Conservation (phyloP, 495 filamentous ascomycete species). For the Talaromyces ruber region DNA sequence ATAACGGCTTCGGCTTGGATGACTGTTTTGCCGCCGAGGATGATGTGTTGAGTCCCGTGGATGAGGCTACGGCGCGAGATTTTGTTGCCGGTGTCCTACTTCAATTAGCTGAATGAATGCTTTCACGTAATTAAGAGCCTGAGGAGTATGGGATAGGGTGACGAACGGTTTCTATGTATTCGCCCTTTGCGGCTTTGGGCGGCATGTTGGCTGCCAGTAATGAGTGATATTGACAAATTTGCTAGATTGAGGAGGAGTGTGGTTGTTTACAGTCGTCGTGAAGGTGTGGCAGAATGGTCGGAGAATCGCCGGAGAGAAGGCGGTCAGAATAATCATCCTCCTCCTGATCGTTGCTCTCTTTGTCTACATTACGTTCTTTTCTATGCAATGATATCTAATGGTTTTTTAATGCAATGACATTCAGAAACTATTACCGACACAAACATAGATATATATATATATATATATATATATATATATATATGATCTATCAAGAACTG, state of each 20-base stretch:
- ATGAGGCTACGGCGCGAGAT: constrained; percentile 85
- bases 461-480: too few species aligned
- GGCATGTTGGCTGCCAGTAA: constrained; percentile 44
- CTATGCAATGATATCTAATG: too few species aligned
- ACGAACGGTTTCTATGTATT: constrained; percentile 93
- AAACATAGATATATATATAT: too few species aligned
- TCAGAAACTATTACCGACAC: too few species aligned
- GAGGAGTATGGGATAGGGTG: background rate
- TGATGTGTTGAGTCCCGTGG: constrained; percentile 93
- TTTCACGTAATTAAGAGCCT: background rate
- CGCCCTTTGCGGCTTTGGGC: constrained; percentile 67
- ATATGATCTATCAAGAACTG: background rate
- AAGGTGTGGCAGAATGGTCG: background rate
- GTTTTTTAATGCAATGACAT: too few species aligned
- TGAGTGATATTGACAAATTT: background rate
- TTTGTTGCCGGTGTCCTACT: constrained; percentile 96
- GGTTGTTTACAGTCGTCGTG: background rate
- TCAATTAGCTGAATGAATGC: background rate
- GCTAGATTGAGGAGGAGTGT: background rate
- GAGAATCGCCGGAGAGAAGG: background rate
- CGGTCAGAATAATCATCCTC: background rate
- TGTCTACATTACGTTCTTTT: too few species aligned
- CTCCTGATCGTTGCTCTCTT: too few species aligned
- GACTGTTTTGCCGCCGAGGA: constrained; percentile 90
- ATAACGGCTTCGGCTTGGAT: constrained; percentile 89